phyloP scores from a whole-genome alignment of 1,139 yeast genomes.

The Nakaseomyces uthaithaninus region DNA sequence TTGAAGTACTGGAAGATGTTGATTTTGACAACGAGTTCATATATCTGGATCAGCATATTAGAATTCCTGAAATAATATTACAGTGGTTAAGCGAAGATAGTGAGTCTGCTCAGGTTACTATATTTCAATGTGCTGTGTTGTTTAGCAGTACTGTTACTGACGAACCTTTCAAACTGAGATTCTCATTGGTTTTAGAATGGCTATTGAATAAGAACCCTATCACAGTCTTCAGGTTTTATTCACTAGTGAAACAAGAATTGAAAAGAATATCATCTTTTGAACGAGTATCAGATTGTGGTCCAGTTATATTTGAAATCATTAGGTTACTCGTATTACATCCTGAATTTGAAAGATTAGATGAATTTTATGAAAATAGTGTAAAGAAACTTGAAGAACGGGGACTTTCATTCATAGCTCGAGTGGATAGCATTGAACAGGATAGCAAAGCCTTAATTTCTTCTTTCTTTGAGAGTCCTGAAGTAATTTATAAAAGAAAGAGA shows the following conservation, averaged over 20 bases:
- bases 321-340: constrained; percentile 30
- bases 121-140: constrained; percentile 47
- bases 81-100: constrained; percentile 43
- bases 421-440: constrained; percentile 18
- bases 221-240: constrained; percentile 41
- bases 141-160: constrained; percentile 45
- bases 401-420: constrained; percentile 30
- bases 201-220: constrained; percentile 36
- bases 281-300: constrained; percentile 26
- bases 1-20: constrained; percentile 39
- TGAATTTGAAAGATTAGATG: constrained; percentile 26
- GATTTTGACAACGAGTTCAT: constrained; percentile 36
- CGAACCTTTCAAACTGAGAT: constrained; percentile 46
- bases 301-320: constrained; percentile 32
- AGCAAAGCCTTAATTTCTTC: constrained; percentile 12
- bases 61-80: constrained; percentile 42
- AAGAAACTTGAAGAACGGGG: constrained; percentile 26
- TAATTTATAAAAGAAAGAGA: constrained; percentile 22
- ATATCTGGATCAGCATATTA: constrained; percentile 33
- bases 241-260: constrained; percentile 37
- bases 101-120: constrained; percentile 39
- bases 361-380: constrained; percentile 22
- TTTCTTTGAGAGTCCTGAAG: constrained; percentile 14
- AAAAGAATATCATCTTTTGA: constrained; percentile 33
- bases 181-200: constrained; percentile 43